These are phyloP conservation scores for Irpex rosettiformis DNA, from an alignment of 1,284 basidiomycete genomes.

Conservation along the genomic window DNA sequence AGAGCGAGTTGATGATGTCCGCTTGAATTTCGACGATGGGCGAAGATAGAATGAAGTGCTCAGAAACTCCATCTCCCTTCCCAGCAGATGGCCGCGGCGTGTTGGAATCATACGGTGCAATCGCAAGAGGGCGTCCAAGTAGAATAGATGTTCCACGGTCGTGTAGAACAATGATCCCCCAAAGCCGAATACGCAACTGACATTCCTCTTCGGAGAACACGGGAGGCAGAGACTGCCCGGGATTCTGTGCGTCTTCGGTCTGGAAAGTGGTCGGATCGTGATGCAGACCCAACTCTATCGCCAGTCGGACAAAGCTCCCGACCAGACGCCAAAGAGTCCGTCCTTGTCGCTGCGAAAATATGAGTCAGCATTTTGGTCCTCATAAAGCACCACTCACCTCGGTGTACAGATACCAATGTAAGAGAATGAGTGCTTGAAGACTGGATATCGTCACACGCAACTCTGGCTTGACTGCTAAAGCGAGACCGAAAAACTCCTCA, in stretches of 20 bases:
- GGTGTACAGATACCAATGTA: slow-evolving; percentile 85
- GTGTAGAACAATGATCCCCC: slow-evolving; percentile 78
- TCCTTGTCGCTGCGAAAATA: slow-evolving; percentile 63
- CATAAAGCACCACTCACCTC: slow-evolving; percentile 48
- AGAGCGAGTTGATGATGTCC: slow-evolving; percentile 80
- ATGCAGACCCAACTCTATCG: slow-evolving; percentile 77
- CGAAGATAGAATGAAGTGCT: slow-evolving; percentile 68
- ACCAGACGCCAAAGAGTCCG: slow-evolving; percentile 81
- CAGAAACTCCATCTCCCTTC: slow-evolving; percentile 49
- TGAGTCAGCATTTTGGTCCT: slow-evolving; percentile 12
- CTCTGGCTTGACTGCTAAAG: slow-evolving; percentile 72
- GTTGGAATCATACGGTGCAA: slow-evolving; percentile 72
- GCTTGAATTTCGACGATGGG: slow-evolving; percentile 78
- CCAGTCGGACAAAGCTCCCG: slow-evolving; percentile 73
- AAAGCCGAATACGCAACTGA: slow-evolving; percentile 71
- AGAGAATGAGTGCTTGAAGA: slow-evolving; percentile 72
- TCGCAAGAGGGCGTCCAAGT: slow-evolving; percentile 78
- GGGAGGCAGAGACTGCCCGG: slow-evolving; percentile 33
- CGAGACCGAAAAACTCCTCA: slow-evolving; percentile 77
- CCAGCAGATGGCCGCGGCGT: slow-evolving; percentile 63
- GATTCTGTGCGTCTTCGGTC: slow-evolving; percentile 36
- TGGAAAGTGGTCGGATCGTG: slow-evolving; percentile 62
- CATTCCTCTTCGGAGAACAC: slow-evolving; percentile 70
- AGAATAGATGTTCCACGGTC: slow-evolving; percentile 82
- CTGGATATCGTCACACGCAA: slow-evolving; percentile 75